A percentile compares a stretch with the other conserved stretches of the same genome.
Conservation (phyloP, 495 filamentous ascomycete species). For the Podospora conica region DNA sequence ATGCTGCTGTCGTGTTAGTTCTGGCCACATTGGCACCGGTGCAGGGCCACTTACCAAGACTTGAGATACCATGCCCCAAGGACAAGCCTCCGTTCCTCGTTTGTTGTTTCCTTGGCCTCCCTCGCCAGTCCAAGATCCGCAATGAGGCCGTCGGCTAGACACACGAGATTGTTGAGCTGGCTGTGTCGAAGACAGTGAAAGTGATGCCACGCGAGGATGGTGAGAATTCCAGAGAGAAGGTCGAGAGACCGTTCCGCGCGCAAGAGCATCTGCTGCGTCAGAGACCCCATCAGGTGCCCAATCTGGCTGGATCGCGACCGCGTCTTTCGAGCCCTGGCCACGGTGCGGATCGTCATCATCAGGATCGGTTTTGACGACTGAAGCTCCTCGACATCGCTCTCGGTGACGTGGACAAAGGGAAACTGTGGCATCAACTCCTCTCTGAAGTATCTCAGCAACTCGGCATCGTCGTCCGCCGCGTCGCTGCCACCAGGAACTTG, state of each 20-base stretch:
- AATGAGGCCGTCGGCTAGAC: constrained; percentile 39
- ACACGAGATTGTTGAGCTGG: constrained; percentile 40
- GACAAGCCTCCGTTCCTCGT: constrained; percentile 32
- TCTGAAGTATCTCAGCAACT: constrained; percentile 30
- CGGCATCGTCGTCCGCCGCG: constrained; percentile 26
- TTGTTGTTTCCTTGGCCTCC: constrained; percentile 12
- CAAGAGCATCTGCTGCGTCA: constrained; percentile 40
- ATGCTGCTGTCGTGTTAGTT: constrained; percentile 13
- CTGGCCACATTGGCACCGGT: background rate
- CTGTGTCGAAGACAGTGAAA: constrained; percentile 37
- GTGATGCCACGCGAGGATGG: constrained; percentile 43
- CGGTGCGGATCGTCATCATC: constrained; percentile 32
- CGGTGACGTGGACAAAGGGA: constrained; percentile 35
- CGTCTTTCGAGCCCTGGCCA: constrained; percentile 33
- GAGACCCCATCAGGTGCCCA: constrained; percentile 32
- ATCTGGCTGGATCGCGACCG: constrained; percentile 35
- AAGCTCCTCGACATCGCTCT: constrained; percentile 20
- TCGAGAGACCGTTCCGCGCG: constrained; percentile 44
- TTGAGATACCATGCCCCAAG: constrained; percentile 39
- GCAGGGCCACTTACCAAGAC: constrained; percentile 28
- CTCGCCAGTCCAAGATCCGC: constrained; percentile 41
- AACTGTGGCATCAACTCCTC: constrained; percentile 29
- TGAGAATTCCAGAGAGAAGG: constrained; percentile 42
- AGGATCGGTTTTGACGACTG: constrained; percentile 27
- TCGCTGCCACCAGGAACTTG: background rate